Evolutionary conservation across 1,284 basidiomycete species (phyloP).

Genomic region (Ustilago bromivora): DNA sequence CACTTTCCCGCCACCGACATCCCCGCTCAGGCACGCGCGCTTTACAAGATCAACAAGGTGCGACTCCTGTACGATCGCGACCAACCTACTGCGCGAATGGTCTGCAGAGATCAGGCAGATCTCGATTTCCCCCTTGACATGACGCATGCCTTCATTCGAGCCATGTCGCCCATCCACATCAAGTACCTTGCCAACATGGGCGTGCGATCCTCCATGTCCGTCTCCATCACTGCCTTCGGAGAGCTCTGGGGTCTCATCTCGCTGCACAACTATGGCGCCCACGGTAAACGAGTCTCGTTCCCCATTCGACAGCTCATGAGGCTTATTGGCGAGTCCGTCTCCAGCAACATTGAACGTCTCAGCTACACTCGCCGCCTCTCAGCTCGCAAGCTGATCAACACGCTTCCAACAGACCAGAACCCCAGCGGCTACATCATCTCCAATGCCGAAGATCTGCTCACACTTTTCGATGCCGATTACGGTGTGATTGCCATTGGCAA

Average conservation of each 20-base stretch:
- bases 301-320: conserved; percentile 79
- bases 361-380: conserved; percentile 83
- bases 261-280: conserved; percentile 82
- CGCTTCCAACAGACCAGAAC: conserved; percentile 79
- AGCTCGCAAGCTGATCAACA: conserved; percentile 84
- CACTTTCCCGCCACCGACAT: conserved; percentile 77
- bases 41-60: conserved; percentile 80
- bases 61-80: conserved; percentile 83
- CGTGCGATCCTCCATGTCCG: conserved; percentile 67
- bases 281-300: conserved; percentile 86
- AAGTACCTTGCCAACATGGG: conserved; percentile 74
- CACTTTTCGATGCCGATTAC: conserved; percentile 85
- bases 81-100: conserved; percentile 81
- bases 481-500: conserved; percentile 87
- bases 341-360: conserved; percentile 83
- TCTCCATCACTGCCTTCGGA: conserved; percentile 85
- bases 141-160: conserved; percentile 86
- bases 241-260: conserved; percentile 86
- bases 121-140: conserved; percentile 82
- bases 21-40: conserved; percentile 74
- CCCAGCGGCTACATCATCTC: conserved; percentile 87
- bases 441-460: conserved; percentile 84
- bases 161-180: conserved; percentile 90
- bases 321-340: conserved; percentile 84
- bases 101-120: conserved; percentile 78